phyloP scores from a whole-genome alignment of 352 stramenopile genomes.

The Globisporangium canariense region DNA sequence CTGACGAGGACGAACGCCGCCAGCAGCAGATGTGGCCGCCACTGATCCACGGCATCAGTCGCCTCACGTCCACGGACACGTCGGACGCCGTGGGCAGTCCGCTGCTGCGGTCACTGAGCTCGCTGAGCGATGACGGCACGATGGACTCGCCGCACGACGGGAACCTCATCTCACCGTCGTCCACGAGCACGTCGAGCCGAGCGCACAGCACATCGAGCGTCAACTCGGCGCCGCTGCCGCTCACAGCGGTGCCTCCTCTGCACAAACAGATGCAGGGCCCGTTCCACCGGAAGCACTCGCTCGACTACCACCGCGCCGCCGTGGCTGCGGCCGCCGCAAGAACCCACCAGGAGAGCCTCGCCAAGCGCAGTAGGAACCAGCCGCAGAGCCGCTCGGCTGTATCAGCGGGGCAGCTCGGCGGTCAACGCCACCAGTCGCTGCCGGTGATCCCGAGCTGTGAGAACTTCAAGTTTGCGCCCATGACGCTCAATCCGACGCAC shows the following conservation, averaged over 20 bases:
- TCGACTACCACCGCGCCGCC: conserved; percentile 27
- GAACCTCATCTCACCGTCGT: conserved; percentile 60
- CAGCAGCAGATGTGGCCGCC: conserved; percentile 13
- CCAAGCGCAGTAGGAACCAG: conserved; percentile 9
- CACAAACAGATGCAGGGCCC: conserved; percentile 22
- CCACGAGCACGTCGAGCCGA: conserved; percentile 46
- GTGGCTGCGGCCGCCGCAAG: conserved; percentile 15
- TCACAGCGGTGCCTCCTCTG: conserved; percentile 11
- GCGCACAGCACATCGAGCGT: conserved; percentile 26
- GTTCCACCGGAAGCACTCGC: conserved; percentile 39
- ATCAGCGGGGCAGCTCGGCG: conserved; percentile 3
- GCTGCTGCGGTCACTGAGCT: conserved; percentile 44
- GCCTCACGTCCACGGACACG: conserved; percentile 20
- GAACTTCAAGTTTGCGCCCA: conserved; percentile 20
- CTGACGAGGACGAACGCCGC: neutral
- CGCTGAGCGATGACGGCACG: conserved; percentile 32
- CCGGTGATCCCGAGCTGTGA: conserved; percentile 55
- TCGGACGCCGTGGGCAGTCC: conserved; percentile 22
- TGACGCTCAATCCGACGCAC: conserved; percentile 6
- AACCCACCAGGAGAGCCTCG: conserved; percentile 24
- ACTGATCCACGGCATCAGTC: conserved; percentile 7
- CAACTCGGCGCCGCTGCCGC: conserved; percentile 28
- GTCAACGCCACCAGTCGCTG: conserved; percentile 44
- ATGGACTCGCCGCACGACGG: conserved; percentile 40
- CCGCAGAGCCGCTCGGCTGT: conserved; percentile 11